Evolutionary conservation across 2,329 filamentous ascomycete species (phyloP), one percentile per base, ranked within the genome.

Genomic region (Blastomyces silverae): DNA sequence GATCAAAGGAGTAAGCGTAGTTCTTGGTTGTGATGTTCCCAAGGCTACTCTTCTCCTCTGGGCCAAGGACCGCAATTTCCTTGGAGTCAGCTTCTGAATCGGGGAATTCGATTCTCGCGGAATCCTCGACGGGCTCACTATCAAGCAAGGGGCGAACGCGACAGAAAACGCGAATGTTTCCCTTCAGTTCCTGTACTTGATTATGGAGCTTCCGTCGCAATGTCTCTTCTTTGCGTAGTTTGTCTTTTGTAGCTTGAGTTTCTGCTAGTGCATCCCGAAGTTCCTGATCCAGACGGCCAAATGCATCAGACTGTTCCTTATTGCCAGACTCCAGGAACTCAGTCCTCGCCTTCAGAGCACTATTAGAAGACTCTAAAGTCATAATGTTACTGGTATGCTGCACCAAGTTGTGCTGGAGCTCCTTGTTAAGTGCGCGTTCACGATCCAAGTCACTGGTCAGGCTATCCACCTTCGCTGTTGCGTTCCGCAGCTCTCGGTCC

Each of bases 101-200:
- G 0, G 93, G 92, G 69, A 91, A 96, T 1, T 84, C 82, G 68
- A 97, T 90, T 61, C 85, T 84, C 2, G 93, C 91, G 15, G 85
- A 81, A 31, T 87, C 82, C 7, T 87, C 87, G 10, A 78, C 77
- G 8, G 74, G 71, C 65, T 89, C 87, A 0, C 79, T 76, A 31
- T 81, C 81, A 28, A 89, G 80, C 0, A 88, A 81, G 0, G 94
- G 94, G 52, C 95, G 88, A 37, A 97, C 93, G 74, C 94, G 87
- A 73, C 93, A 97, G 86, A 99, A 99, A 69, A 99, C 94, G 25
- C 94, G 89, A 72, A 99, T 99, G 74, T 99, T 99, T 71, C 94
- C 94, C 76, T 96, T 97, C 66, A 99, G 85, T 73, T 99, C 94
- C 75, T 99, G 92, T 58, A 99, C 93, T 75, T 96, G 94, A 77